These are phyloP conservation scores for Lantana camara DNA, from an alignment of 257 asterid genomes.

Conservation along the genomic window DNA sequence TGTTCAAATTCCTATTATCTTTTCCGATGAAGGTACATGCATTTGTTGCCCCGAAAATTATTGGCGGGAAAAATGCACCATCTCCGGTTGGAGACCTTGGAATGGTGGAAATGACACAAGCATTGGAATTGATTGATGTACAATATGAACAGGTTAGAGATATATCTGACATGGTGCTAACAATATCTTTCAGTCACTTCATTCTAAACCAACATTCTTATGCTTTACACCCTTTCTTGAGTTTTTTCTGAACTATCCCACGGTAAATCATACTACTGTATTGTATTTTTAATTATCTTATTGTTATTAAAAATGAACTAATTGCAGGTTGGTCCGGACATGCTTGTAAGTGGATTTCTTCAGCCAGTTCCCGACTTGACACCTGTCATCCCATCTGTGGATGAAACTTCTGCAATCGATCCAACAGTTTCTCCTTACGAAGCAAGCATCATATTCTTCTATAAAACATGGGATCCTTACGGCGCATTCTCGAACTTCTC, in stretches of 20 bases:
- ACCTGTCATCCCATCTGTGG: slow-evolving; percentile 81
- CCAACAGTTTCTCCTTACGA: slow-evolving; percentile 87
- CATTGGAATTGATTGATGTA: slow-evolving; percentile 78
- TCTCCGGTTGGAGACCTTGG: slow-evolving; percentile 98
- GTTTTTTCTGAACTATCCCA: background rate
- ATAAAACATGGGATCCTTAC: slow-evolving; percentile 95
- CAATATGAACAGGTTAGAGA: slow-evolving; percentile 74
- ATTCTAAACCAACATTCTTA: background rate
- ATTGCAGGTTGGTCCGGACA: slow-evolving; percentile 88
- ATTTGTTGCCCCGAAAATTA: slow-evolving; percentile 93
- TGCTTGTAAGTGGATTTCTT: slow-evolving; percentile 94
- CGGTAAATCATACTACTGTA: background rate
- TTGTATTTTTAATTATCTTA: no score
- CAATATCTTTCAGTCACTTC: background rate
- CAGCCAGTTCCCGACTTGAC: slow-evolving; percentile 93
- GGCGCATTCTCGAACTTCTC: slow-evolving; percentile 98
- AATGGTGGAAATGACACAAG: slow-evolving; percentile 99
- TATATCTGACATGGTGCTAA: slow-evolving; percentile 17
- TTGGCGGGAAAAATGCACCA: slow-evolving; percentile 93
- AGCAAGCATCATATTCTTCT: slow-evolving; percentile 84
- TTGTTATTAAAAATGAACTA: no score
- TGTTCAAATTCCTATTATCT: slow-evolving; percentile 3
- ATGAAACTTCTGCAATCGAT: slow-evolving; percentile 82
- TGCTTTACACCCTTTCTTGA: background rate
- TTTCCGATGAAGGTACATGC: slow-evolving; percentile 73